phyloP scores from a whole-genome alignment of 2,329 filamentous ascomycete genomes.

The Colletotrichum spaethianum region DNA sequence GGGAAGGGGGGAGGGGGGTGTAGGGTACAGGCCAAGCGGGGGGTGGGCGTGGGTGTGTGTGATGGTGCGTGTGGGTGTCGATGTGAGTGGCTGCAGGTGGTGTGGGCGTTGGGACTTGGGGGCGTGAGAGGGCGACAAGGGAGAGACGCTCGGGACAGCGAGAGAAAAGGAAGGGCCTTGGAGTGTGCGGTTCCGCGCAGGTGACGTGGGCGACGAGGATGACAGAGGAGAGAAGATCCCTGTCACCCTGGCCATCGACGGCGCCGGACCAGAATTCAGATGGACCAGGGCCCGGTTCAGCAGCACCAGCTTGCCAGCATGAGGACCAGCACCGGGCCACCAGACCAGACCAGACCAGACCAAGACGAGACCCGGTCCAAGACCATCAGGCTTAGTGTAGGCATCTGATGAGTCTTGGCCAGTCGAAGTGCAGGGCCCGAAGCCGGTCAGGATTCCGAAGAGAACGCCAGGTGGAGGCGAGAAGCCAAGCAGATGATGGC shows the following conservation, averaged over 20 bases:
- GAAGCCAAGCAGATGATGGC: background rate
- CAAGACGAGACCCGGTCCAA: constrained; percentile 12
- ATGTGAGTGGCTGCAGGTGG: background rate
- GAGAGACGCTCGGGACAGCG: constrained; percentile 3
- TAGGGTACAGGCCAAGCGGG: constrained; percentile 18
- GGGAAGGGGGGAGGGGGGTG: background rate
- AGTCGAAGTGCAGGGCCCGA: background rate
- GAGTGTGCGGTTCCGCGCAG: constrained; percentile 28
- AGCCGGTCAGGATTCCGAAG: constrained; percentile 9
- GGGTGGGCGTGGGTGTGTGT: constrained; percentile 1
- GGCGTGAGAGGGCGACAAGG: constrained; percentile 28
- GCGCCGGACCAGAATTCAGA: constrained; percentile 21
- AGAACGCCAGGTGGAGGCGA: constrained; percentile 12
- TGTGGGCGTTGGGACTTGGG: background rate
- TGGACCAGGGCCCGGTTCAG: background rate
- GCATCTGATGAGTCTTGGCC: background rate
- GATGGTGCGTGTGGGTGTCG: background rate
- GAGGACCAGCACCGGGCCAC: constrained; percentile 3
- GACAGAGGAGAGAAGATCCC: constrained; percentile 19
- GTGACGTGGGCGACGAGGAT: constrained; percentile 41
- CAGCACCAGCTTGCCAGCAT: background rate
- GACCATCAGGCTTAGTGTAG: background rate
- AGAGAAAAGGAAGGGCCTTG: constrained; percentile 25
- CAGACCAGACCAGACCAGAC: constrained; percentile 13
- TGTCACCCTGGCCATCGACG: constrained; percentile 23